A percentile compares a stretch with the other conserved stretches of the same genome.
Evolutionary conservation across 2,329 filamentous ascomycete species (phyloP).

Genomic region (Aspergillus arachidicola): DNA sequence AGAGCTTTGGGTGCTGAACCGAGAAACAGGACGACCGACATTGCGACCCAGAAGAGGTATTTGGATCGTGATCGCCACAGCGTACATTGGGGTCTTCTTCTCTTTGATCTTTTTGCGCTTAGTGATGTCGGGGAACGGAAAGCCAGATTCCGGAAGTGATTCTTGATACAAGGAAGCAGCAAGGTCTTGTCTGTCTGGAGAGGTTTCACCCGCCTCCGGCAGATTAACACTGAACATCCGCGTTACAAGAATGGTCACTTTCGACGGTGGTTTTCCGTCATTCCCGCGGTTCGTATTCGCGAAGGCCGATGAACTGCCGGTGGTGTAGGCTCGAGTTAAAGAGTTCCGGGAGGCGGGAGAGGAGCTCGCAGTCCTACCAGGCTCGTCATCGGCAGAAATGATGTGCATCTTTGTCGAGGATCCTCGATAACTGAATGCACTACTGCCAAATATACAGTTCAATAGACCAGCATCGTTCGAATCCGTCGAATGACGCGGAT

Average conservation of each 20-base stretch:
- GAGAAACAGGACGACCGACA: slow-evolving; percentile 37
- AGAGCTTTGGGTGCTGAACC: slow-evolving; percentile 35
- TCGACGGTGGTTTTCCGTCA: slow-evolving; percentile 44
- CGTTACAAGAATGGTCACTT: slow-evolving; percentile 59
- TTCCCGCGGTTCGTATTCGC: slow-evolving; percentile 24
- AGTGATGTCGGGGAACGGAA: slow-evolving; percentile 40
- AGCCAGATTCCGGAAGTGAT: slow-evolving; percentile 37
- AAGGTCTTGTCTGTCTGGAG: slow-evolving; percentile 37
- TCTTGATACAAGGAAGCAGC: slow-evolving; percentile 36
- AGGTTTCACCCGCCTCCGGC: slow-evolving; percentile 47
- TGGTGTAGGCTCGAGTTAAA: slow-evolving; percentile 42
- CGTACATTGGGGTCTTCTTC: slow-evolving; percentile 61
- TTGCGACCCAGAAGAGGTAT: slow-evolving; percentile 48
- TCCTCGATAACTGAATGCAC: slow-evolving; percentile 59
- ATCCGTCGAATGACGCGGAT: slow-evolving; percentile 45
- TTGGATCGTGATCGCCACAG: slow-evolving; percentile 59
- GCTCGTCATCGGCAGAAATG: slow-evolving; percentile 47
- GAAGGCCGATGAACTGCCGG: slow-evolving; percentile 36
- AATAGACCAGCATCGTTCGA: slow-evolving; percentile 55
- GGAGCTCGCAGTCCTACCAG: slow-evolving; percentile 24
- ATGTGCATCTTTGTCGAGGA: slow-evolving; percentile 64
- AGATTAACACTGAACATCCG: slow-evolving; percentile 62
- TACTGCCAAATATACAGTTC: slow-evolving; percentile 64
- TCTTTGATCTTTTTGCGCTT: slow-evolving; percentile 53
- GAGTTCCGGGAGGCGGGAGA: slow-evolving; percentile 37